Evolutionary conservation across 768 basidiomycete genomes (phyloP), one percentile per base, ranked within the genome.

Genomic region (Lanmaoa rubissima): DNA sequence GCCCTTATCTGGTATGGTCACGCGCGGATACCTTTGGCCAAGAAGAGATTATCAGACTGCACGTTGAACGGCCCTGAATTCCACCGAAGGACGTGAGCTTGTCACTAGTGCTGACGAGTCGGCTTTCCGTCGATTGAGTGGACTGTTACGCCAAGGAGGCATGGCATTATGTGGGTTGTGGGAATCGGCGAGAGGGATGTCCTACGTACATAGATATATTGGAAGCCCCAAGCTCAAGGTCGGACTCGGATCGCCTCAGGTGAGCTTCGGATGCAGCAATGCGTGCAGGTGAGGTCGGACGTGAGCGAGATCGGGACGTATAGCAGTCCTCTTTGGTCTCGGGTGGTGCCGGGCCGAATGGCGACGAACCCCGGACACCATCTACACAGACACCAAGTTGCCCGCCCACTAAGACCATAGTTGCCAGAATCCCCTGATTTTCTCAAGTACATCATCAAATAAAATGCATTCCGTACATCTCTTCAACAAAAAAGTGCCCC

Each of bases 361-460:
- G 26, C 46, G 31, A 52, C 52, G 62, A 52, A 57, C 65, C 66
- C 65, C 66, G 43, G 66, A 68, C 63, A 65, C 66, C 48, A 11
- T 2, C 49, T 19, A 31, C 12, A 5, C 54, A 28, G 28, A 24
- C 21, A 24, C 21, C 21, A 24, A 2, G 21, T 24, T 24, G 21
- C 21, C 21, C 21, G 21, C 21, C 21, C 3, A 24, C 26, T 46
- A 38, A 43, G 35, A 36, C 31, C 9, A 50, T 32, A 21, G 32
- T 24, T n/a, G 7, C 41, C 19, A 46, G 21, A 12, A 36, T 14
- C n/a, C 28, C 26, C 21, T 32, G 46, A 52, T 54, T 31, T 46
- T 41, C 54, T 45, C 48, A 17, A 44, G 43, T 38, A 51, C 43
- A 43, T 47, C 32, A 35, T 26, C 19, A 35, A 38, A 46, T 6